A percentile compares a stretch with the other conserved stretches of the same genome.
phyloP scores from a whole-genome alignment of 495 filamentous ascomycete species.

The Tuber aestivum region DNA sequence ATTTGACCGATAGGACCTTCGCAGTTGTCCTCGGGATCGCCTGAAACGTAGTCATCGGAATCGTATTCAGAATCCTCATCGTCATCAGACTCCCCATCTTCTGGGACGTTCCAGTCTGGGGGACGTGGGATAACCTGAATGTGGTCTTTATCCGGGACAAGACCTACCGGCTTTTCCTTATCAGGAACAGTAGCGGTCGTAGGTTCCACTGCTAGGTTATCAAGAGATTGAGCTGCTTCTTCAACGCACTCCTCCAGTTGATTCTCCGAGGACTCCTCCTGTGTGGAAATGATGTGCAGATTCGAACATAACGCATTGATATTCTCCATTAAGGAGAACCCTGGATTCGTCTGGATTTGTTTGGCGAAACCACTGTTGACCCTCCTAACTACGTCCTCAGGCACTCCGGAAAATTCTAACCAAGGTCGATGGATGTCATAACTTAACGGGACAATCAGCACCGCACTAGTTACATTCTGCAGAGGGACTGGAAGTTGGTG shows the following conservation, averaged over 20 bases:
- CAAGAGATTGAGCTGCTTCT: slow-evolving; percentile 8
- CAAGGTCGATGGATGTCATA: slow-evolving; percentile 68
- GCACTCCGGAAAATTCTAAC: slow-evolving; percentile 60
- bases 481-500: slow-evolving; percentile 58
- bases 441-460: slow-evolving; percentile 62
- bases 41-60: slow-evolving; percentile 46
- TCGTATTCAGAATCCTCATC: slow-evolving; percentile 47
- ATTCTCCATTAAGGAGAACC: slow-evolving; percentile 64
- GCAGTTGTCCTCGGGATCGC: slow-evolving; percentile 48
- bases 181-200: neutral
- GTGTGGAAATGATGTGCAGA: slow-evolving; percentile 59
- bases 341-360: slow-evolving; percentile 53
- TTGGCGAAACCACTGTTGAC: slow-evolving; percentile 61
- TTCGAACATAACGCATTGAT: slow-evolving; percentile 74
- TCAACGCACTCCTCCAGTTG: slow-evolving; percentile 16
- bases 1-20: slow-evolving; percentile 44
- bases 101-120: slow-evolving; percentile 64
- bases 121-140: slow-evolving; percentile 72
- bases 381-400: slow-evolving; percentile 54
- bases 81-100: slow-evolving; percentile 43
- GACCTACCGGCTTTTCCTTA: neutral
- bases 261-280: slow-evolving; percentile 1
- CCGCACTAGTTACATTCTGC: slow-evolving; percentile 58
- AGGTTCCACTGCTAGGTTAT: slow-evolving; percentile 36
- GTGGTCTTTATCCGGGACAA: slow-evolving; percentile 52